Conservation (phyloP, 805 yeast genomes). For the Sugiyamaella chiloensis region DNA sequence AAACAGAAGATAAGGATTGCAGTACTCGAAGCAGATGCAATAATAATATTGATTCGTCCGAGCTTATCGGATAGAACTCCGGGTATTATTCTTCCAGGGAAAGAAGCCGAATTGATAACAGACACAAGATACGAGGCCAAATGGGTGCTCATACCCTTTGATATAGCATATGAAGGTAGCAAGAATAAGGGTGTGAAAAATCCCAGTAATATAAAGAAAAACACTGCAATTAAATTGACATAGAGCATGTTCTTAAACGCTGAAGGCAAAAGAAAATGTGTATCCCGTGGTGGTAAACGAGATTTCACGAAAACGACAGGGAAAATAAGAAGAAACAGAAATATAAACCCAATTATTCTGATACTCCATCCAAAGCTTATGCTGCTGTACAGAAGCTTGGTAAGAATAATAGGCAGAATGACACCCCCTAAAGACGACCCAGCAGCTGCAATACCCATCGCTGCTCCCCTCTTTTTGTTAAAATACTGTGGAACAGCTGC, state of each 20-base stretch:
- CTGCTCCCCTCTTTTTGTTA: constrained; percentile 40
- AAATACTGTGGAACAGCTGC: constrained; percentile 48
- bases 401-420: constrained; percentile 46
- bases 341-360: constrained; percentile 43
- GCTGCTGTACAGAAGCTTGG: constrained; percentile 37
- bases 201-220: constrained; percentile 40
- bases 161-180: constrained; percentile 31
- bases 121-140: constrained; percentile 31
- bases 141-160: constrained; percentile 22
- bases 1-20: constrained; percentile 20
- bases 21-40: constrained; percentile 16
- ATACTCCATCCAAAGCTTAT: constrained; percentile 52
- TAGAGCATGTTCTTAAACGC: constrained; percentile 22
- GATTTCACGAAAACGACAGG: constrained; percentile 23
- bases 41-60: constrained; percentile 43
- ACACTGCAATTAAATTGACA: constrained; percentile 19
- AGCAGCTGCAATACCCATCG: constrained; percentile 43
- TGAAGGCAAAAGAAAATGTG: constrained; percentile 22
- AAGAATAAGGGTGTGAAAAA: constrained; percentile 33
- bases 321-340: constrained; percentile 27
- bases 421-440: constrained; percentile 53
- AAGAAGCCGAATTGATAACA: constrained; percentile 35
- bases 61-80: constrained; percentile 46
- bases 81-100: constrained; percentile 48
- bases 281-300: constrained; percentile 26